A percentile compares a stretch with the other conserved stretches of the same genome.
Conservation (phyloP, 2,329 filamentous ascomycete species). For the Penicillium sp. region DNA sequence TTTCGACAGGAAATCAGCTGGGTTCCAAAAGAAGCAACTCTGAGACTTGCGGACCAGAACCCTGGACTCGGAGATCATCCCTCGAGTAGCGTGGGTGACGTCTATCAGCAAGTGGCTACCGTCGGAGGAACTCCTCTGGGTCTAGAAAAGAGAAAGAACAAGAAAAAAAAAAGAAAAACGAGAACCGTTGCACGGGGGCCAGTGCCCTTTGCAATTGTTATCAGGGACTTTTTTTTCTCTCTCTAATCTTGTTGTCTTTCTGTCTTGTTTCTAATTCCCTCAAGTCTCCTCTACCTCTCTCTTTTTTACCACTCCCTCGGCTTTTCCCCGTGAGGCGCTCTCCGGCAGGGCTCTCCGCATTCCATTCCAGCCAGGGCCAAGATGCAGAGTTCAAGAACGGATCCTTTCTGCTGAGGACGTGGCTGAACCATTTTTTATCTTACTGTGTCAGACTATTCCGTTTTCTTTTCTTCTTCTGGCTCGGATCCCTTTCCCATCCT, state of each 20-base stretch:
- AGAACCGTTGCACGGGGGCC: slow-evolving; percentile 31
- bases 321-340: slow-evolving; percentile 43
- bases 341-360: slow-evolving; percentile 51
- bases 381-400: slow-evolving; percentile 52
- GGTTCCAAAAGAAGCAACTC: slow-evolving; percentile 30
- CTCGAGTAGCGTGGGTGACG: slow-evolving; percentile 27
- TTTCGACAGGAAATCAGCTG: slow-evolving; percentile 26
- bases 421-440: slow-evolving; percentile 41
- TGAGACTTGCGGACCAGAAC: slow-evolving; percentile 23
- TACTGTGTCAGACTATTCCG: slow-evolving; percentile 40
- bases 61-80: slow-evolving; percentile 31
- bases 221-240: slow-evolving; percentile 26
- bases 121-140: slow-evolving; percentile 22
- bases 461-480: slow-evolving; percentile 38
- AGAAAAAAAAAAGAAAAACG: slow-evolving; percentile 12
- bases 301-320: slow-evolving; percentile 10
- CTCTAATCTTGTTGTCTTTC: slow-evolving; percentile 6
- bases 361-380: slow-evolving; percentile 49
- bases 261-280: slow-evolving; percentile 15
- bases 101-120: slow-evolving; percentile 27
- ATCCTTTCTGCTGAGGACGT: slow-evolving; percentile 49
- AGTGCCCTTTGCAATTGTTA: slow-evolving; percentile 34
- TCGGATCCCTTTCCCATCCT: slow-evolving; percentile 40
- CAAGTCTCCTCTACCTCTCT: slow-evolving; percentile 25
- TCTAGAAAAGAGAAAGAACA: slow-evolving; percentile 5